Evolutionary conservation across 495 filamentous ascomycete species (phyloP).

Genomic region (Talaromyces wortmannii): DNA sequence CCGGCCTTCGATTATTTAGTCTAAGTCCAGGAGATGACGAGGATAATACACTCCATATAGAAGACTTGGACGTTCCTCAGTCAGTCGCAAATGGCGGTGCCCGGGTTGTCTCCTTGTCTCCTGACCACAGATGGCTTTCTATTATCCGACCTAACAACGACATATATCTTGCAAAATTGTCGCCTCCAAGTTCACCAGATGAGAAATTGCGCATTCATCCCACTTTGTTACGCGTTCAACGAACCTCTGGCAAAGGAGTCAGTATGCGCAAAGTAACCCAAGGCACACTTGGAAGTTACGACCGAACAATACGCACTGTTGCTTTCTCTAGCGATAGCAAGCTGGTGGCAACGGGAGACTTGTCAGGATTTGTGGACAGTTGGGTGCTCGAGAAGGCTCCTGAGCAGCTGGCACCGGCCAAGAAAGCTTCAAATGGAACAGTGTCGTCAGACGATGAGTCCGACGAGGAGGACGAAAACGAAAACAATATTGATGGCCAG

Average conservation of each 20-base stretch:
- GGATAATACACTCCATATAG: constrained; percentile 52
- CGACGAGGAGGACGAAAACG: constrained; percentile 41
- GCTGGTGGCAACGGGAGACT: constrained; percentile 69
- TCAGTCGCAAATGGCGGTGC: constrained; percentile 50
- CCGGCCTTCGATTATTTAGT: constrained; percentile 72
- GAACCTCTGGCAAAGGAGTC: neutral
- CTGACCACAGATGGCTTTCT: constrained; percentile 49
- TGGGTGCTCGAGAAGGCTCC: constrained; percentile 63
- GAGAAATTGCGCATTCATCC: constrained; percentile 38
- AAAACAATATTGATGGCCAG: constrained; percentile 34
- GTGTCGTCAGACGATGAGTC: constrained; percentile 44
- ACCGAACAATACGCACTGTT: constrained; percentile 64
- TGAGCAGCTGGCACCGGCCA: constrained; percentile 23
- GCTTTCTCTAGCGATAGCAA: constrained; percentile 77
- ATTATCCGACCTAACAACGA: constrained; percentile 44
- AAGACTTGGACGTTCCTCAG: constrained; percentile 57
- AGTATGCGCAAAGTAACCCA: constrained; percentile 20
- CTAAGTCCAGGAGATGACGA: constrained; percentile 35
- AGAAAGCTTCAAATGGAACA: constrained; percentile 19
- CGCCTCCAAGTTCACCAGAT: constrained; percentile 21
- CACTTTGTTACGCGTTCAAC: constrained; percentile 14
- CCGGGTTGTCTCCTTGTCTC: constrained; percentile 48
- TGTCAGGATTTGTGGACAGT: constrained; percentile 80
- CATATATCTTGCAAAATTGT: constrained; percentile 38
- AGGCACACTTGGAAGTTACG: constrained; percentile 70